These are phyloP conservation scores for Funneliformis mosseae DNA, from an alignment of 192 early-diverging fungal species.

Conservation along the genomic window DNA sequence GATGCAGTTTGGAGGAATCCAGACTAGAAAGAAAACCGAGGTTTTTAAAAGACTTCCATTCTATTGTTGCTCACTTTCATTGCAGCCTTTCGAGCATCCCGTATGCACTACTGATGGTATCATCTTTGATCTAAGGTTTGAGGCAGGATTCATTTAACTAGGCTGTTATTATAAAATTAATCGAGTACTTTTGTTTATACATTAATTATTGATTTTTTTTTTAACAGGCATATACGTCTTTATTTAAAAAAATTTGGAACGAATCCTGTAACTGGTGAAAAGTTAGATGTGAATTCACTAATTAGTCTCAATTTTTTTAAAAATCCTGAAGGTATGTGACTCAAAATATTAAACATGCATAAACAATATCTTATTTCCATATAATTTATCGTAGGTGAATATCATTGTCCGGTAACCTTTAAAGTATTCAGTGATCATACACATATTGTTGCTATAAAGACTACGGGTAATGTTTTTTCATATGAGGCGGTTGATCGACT, in stretches of 20 bases:
- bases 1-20: constrained; percentile 67
- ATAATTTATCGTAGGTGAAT: constrained; percentile 56
- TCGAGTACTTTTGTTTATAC: not conserved
- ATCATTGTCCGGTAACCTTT: constrained; percentile 89
- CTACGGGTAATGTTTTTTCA: constrained; percentile 87
- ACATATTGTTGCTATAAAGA: constrained; percentile 84
- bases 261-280: constrained; percentile 84
- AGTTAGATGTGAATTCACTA: constrained; percentile 72
- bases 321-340: constrained; percentile 60
- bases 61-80: constrained; percentile 87
- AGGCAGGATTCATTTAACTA: not conserved
- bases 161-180: not conserved
- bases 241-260: constrained; percentile 80
- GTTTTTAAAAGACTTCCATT: constrained; percentile 80
- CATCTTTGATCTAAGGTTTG: constrained; percentile 80
- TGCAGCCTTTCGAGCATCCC: constrained; percentile 84
- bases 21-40: constrained; percentile 52
- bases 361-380: not conserved
- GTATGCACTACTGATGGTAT: constrained; percentile 85
- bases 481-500: constrained; percentile 85
- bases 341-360: not conserved
- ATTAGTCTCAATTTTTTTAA: constrained; percentile 81
- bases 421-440: constrained; percentile 82
- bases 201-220: not conserved
- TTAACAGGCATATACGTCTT: constrained; percentile 68